Evolutionary conservation across 495 filamentous ascomycete species (phyloP).

Genomic region (Terfezia claveryi): DNA sequence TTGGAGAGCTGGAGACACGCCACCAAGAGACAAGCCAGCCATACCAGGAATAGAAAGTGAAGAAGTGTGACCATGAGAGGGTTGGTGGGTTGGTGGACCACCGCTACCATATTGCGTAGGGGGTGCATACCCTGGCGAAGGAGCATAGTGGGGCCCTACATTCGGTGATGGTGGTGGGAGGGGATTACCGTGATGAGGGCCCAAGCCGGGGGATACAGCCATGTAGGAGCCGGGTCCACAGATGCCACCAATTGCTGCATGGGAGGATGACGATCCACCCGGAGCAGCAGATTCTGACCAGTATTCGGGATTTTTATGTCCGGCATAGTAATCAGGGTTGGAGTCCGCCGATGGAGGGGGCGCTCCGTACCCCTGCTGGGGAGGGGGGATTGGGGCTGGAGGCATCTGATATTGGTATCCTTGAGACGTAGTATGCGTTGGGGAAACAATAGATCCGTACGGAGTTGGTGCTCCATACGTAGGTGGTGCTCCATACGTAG

Average conservation of each 20-base stretch:
- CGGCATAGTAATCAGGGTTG: too few relatives aligned
- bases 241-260: background rate
- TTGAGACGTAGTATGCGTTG: background rate
- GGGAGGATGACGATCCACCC: background rate
- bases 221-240: background rate
- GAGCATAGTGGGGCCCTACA: background rate
- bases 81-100: background rate
- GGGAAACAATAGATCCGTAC: background rate
- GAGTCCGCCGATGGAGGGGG: background rate
- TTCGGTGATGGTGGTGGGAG: background rate
- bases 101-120: background rate
- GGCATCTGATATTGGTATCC: background rate
- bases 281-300: background rate
- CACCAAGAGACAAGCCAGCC: constrained; percentile 18
- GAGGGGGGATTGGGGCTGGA: background rate
- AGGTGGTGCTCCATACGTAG: background rate
- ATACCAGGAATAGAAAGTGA: constrained; percentile 7
- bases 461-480: background rate
- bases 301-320: too few relatives aligned
- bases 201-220: background rate
- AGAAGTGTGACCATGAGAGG: background rate
- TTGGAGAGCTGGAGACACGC: constrained; percentile 68
- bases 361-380: background rate
- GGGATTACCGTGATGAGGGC: background rate
- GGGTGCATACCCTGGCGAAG: background rate